Percentiles rank a stretch among this genome's conserved stretches.
These are phyloP conservation scores for Ashbya aceris DNA, from an alignment of 1,139 yeast species.

Conservation along the genomic window DNA sequence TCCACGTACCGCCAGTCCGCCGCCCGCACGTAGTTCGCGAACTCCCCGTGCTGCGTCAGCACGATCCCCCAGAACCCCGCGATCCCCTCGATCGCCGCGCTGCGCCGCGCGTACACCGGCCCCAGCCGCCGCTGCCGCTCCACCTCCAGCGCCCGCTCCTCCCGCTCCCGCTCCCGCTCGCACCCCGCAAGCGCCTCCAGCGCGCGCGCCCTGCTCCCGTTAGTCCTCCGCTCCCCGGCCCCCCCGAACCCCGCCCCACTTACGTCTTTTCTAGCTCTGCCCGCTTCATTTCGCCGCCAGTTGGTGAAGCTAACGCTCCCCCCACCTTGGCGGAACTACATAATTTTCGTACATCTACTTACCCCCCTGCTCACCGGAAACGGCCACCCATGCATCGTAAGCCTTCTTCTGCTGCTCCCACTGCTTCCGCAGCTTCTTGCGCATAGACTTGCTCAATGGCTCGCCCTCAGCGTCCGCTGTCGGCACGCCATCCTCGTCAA, in stretches of 20 bases:
- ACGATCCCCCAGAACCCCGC: conserved; percentile 74
- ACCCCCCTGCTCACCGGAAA: too few species aligned
- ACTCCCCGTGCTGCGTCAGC: conserved; percentile 65
- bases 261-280: conserved; percentile 1
- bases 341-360: too few species aligned
- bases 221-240: not conserved
- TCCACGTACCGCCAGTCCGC: conserved; percentile 65
- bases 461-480: conserved; percentile 67
- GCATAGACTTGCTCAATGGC: conserved; percentile 79
- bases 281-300: not conserved
- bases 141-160: conserved; percentile 47
- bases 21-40: conserved; percentile 57
- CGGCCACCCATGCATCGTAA: conserved; percentile 41
- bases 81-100: conserved; percentile 37
- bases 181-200: conserved; percentile 41
- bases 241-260: not conserved
- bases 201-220: conserved; percentile 17
- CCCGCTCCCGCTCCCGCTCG: conserved; percentile 45
- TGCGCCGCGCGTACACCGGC: conserved; percentile 42
- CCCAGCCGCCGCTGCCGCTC: conserved; percentile 42
- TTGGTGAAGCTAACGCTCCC: not conserved
- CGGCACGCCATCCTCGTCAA: conserved; percentile 86
- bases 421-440: conserved; percentile 71
- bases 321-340: not conserved
- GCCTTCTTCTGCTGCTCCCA: conserved; percentile 76